Base-by-base conservation (phyloP, 2,329 filamentous ascomycete species). In the Aphanocladium album region DNA sequence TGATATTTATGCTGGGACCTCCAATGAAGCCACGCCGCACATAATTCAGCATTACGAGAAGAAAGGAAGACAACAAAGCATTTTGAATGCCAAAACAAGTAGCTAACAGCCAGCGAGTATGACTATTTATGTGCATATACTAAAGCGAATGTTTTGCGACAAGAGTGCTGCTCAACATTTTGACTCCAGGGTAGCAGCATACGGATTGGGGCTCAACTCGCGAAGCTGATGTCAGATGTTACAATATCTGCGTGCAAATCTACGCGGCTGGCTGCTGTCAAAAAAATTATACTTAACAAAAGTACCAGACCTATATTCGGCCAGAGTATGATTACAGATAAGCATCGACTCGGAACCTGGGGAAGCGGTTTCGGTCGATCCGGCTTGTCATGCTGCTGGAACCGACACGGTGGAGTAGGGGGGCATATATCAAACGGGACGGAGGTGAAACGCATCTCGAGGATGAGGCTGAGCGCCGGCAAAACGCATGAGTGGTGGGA, bases 361-460 rank as follows among this genome's bases (percentile, higher is more conserved):
- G 37, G 37, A 43, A 54, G 51, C 35, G 51, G 51, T 43, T 54
- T 53, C 35, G 35, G 41, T 16, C 53, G 39, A 46, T 47, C 43
- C n/a, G 16, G 41, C 33, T 25, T 8, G 7, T 17, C 50, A 25
- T n/a, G 50, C n/a, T 52, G 30, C n/a, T 52, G 30, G 17, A 17
- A 52, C 50, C 30, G n/a, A 2, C n/a, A 21, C 9, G 33, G 17
- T 14, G 55, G 17, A 12, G 21, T 19, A 39, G n/a, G 7, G n/a
- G n/a, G 39, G n/a, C 14, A 43, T 16, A 6, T 47, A 41, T 23
- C 54, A 37, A 47, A 47, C 43, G 19, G 41, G 54, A 57, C 43
- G 41, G 55, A 57, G 21, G 45, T 57, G 55, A 57, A 57, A 57
- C 55, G 35, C 43, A 9, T 19, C 16, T 49, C 33, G 21, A 45